Evolutionary conservation across 2,329 filamentous ascomycete species (phyloP), one percentile per base, ranked within the genome.

Genomic region (Penicillium brevicompactum): DNA sequence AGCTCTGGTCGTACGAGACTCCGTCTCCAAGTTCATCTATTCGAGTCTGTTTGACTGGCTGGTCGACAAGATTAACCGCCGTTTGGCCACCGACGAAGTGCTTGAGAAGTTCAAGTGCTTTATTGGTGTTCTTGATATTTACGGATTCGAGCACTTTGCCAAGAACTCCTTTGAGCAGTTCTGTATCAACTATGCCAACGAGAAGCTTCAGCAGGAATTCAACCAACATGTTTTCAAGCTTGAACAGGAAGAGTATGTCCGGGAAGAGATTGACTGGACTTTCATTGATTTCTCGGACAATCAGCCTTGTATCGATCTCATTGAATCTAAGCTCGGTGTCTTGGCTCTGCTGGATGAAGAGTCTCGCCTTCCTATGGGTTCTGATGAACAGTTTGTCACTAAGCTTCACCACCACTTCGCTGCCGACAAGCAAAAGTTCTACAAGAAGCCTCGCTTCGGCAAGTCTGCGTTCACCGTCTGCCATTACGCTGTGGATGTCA

Each of bases 131-230:
- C 84, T 99, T 61, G 94, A 99, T 90, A 99, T 99, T 65, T 97
- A 97, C 76, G 93, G 93, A 61, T 99, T 99, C 70, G 94, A 99
- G 75, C 94, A 97, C 77, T 99, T 99, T 70, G 93, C 94, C 59
- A 97, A 97, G 82, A 99, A 99, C 79, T 99, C 94, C 0, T 99
- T 99, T 68, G 94, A 99, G 74, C 94, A 99, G 74, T 99, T 99
- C 77, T 99, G 94, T 78, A 99, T 99, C 84, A 99, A 99, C 77
- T 99, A 99, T 70, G 94, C 94, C 76, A 99, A 99, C 76, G 94
- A 99, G 77, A 99, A 99, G 78, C 81, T 99, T 51, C 94, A 99
- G 73, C 94, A 99, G 74, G 93, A 97, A 74, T 99, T 99, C 82
- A 99, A 99, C 77, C 91, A 95, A 73, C 94, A 99, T 70, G 94